Evolutionary conservation across 2,329 filamentous ascomycete genomes (phyloP), one percentile per base, ranked within the genome.

Genomic region (Nemania bipapillata): DNA sequence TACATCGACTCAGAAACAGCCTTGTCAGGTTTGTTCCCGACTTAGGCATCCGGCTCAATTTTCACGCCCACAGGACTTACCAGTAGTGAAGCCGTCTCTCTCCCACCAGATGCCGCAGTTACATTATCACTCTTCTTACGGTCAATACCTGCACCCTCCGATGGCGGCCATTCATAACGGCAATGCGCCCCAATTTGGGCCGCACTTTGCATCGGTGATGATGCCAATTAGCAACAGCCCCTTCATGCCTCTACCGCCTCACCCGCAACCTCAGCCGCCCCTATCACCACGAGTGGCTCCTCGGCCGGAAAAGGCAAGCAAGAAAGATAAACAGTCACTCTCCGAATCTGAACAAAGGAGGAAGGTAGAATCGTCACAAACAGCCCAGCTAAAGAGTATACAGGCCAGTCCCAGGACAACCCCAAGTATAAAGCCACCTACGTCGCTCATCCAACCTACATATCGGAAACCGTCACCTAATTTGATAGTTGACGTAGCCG

Each of bases 401-500:
- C 22, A 28, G n/a, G 2, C 57, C 6, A 59, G 60, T 15, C 28
- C 69, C 1, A 54, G 45, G 8, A 55, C 62, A 9, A 26, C 65
- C 17, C 56, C 68, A 3, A 71, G 68, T 50, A 63, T 68, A 56
- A 78, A 74, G 42, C 74, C 73, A 8, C 74, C 75, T 11, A 63
- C 70, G 1, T 74, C 71, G 28, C 74, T 78, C 24, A 75, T 74
- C 30, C 74, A 76, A 28, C 73, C 73, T 2, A 78, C 71, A 35
- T 77, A 78, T 49, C 78, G 78, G 28, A 82, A 81, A 64, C 79
- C 78, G 42, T 79, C 75, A 24, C 75, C 75, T 2, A 79, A 77
- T 65, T 78, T 84, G 26, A 81, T 85, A 42, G 81, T 85, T 26
- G 84, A 86, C 73, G 81, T 86, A 24, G 83, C 83, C 3, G 81